A percentile compares a stretch with the other conserved stretches of the same genome.
Evolutionary conservation across 2,329 filamentous ascomycete species (phyloP).

Genomic region (Hypoxylon sp.): DNA sequence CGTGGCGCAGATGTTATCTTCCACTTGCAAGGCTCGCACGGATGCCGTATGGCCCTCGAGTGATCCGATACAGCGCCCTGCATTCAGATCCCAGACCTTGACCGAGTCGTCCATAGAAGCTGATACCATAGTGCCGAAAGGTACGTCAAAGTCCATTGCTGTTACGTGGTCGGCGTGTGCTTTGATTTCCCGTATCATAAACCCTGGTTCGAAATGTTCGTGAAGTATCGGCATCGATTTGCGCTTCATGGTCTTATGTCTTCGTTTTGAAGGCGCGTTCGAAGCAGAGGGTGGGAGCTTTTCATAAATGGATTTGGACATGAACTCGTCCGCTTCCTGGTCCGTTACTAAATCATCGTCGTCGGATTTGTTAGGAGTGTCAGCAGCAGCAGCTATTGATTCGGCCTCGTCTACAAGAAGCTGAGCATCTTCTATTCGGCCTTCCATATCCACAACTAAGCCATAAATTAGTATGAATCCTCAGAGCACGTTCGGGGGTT

Average conservation of each 20-base stretch:
- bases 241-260: conserved; percentile 66
- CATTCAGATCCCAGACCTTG: conserved; percentile 94
- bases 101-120: conserved; percentile 93
- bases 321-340: conserved; percentile 71
- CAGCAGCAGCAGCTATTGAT: conserved; percentile 58
- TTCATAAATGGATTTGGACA: conserved; percentile 97
- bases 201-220: conserved; percentile 92
- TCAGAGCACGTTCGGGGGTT: neutral
- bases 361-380: conserved; percentile 58
- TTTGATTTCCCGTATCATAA: conserved; percentile 84
- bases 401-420: conserved; percentile 66
- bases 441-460: conserved; percentile 68
- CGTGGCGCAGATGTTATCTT: conserved; percentile 94
- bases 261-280: conserved; percentile 60
- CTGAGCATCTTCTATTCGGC: conserved; percentile 68
- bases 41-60: conserved; percentile 95
- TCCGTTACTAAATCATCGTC: conserved; percentile 63
- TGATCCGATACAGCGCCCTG: conserved; percentile 87
- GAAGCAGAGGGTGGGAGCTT: conserved; percentile 72
- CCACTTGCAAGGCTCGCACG: conserved; percentile 88
- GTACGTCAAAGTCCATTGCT: conserved; percentile 94
- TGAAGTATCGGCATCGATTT: conserved; percentile 95
- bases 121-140: conserved; percentile 93
- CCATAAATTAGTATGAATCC: conserved; percentile 43
- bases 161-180: conserved; percentile 90